Base-by-base conservation (phyloP, 108 stramenopile genomes). In the Skeletonema costatum region DNA sequence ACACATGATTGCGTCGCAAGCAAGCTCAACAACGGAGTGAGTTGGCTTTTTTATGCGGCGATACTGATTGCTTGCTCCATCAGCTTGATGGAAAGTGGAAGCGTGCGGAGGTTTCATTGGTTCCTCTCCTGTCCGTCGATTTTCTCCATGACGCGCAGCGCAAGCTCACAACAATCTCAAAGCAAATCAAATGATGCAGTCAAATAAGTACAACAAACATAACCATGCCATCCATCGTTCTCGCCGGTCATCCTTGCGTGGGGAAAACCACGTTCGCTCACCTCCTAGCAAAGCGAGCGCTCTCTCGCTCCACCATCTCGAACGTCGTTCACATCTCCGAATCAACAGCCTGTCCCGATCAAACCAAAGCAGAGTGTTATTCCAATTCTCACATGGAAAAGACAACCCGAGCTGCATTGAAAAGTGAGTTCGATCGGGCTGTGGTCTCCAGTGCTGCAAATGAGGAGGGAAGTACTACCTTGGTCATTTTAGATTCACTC, bases 401-500 rank as follows among this genome's bases (percentile, higher is more conserved):
- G 73, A 31, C 75, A 35, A 93, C 92, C 9, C 84, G 95, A 41
- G 90, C 79, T 10, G 95, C 89, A 29, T 70, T 96, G 44, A 96
- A 96, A 66, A 71, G 88, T 1, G 64, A 78, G 30, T 89, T 96
- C 68, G 95, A 96, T 82, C 75, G 83, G 38, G 82, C 83, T n/a
- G 72, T 85, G 17, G 73, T 65, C 36, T 69, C 73, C 5, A 66
- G 64, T 21, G 12, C 31, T n/a, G 64, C 19, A n/a, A 63, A 67
- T 32, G 48, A 62, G 12, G 51, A 60, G 11, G 64, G 41, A 5
- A 41, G 75, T 1, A 73, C 60, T 12, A 88, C 89, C 0, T 69
- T 96, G 50, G 87, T 96, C 36, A 90, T 96, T 76, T 78, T 93
- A 66, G 95, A 96, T 89, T 92, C 90, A 3, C 35, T 96, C 59